Evolutionary conservation across 2,329 filamentous ascomycete species (phyloP), one percentile per base, ranked within the genome.

Genomic region (Hypoxylon sp.): DNA sequence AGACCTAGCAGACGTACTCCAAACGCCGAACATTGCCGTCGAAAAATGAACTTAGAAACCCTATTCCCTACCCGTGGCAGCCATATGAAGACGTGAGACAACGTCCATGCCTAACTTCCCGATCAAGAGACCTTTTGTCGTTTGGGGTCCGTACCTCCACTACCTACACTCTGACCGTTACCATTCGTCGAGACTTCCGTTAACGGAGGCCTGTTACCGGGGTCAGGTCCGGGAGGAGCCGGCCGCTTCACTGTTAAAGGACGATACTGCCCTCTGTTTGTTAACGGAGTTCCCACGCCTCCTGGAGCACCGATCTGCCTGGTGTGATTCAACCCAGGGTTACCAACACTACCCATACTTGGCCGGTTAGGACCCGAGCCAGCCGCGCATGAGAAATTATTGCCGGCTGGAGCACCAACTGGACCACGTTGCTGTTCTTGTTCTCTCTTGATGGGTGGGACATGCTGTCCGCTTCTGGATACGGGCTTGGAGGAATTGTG

Each of bases 401-500:
- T 63, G 13, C 78, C 17, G 7, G 36, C 9, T 28, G 56, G 38
- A 52, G 23, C 48, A 23, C 49, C 51, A 21, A 14, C 53, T 9
- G 67, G 51, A 11, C 60, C 49, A n/a, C 50, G 36, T 61, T 67
- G 72, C 77, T 69, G 62, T 74, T 75, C 75, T 11, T 69, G 63
- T 9, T 78, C 75, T 19, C 73, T 73, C 55, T 77, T 75, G 1
- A 71, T 34, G 1, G 84, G 82, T 0, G 84, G 77, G 0, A 88
- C 81, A 63, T 89, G 86, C 68, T 86, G 82, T 0, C 84, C 81
- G 49, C 83, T 84, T 68, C 85, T 87, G 3, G 85, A 86, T 1
- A 97, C 81, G 0, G 94, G 93, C 57, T 91, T 90, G 3, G 92
- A 94, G 56, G 88, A 90, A 21, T 82, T 89, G 75, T 97, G 93